Percentiles rank a stretch among this genome's conserved stretches.
phyloP scores from a whole-genome alignment of 2,329 filamentous ascomycete genomes.

The Diplocarpon rosae region DNA sequence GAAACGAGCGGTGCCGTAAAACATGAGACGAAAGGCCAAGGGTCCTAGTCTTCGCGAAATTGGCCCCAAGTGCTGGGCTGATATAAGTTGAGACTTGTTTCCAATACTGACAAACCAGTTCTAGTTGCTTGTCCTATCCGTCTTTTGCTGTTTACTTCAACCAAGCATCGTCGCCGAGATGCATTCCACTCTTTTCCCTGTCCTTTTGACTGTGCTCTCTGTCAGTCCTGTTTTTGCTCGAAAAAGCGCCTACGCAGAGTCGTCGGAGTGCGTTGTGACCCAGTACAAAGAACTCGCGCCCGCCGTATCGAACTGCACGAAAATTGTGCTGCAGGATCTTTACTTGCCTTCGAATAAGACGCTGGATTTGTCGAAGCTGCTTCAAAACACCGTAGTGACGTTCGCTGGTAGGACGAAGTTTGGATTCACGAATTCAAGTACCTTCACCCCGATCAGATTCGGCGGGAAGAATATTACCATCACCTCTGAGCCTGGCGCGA shows the following conservation, averaged over 20 bases:
- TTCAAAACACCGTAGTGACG: constrained; percentile 41
- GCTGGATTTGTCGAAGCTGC: constrained; percentile 43
- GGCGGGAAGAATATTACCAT: constrained; percentile 47
- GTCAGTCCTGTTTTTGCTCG: neutral
- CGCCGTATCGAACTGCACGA: constrained; percentile 40
- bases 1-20: too few relatives aligned
- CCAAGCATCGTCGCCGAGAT: constrained; percentile 6
- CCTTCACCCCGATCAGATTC: constrained; percentile 31
- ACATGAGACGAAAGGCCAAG: too few relatives aligned
- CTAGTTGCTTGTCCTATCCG: neutral
- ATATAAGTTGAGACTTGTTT: too few relatives aligned
- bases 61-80: too few relatives aligned
- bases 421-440: constrained; percentile 19
- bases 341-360: constrained; percentile 45
- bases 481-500: constrained; percentile 38
- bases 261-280: constrained; percentile 39
- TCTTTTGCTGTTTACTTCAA: neutral
- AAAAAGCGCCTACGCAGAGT: neutral
- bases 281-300: constrained; percentile 36
- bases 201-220: neutral
- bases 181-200: constrained; percentile 9
- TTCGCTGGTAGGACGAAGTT: constrained; percentile 49
- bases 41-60: too few relatives aligned
- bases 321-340: constrained; percentile 43
- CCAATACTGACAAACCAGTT: neutral